phyloP scores from a whole-genome alignment of 192 early-diverging fungal species.

The Entomortierella chlamydospora region DNA sequence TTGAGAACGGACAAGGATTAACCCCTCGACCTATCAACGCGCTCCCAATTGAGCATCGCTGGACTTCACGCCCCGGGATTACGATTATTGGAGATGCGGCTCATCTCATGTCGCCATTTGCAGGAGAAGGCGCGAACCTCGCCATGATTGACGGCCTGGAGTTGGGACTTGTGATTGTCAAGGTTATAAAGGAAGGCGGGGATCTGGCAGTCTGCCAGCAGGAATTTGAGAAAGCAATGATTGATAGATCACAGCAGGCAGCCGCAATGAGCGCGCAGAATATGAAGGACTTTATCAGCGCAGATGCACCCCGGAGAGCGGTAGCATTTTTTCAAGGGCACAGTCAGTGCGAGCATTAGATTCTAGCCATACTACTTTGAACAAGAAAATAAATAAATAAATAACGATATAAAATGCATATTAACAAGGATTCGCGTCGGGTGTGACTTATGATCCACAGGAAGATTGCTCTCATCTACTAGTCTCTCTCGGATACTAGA shows the following conservation, averaged over 20 bases:
- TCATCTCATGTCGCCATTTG: slow-evolving; percentile 60
- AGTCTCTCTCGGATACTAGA: too few relatives aligned
- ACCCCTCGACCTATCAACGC: slow-evolving; percentile 45
- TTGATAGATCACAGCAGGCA: neutral
- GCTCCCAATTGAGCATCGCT: slow-evolving; percentile 40
- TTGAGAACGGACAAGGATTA: slow-evolving; percentile 7
- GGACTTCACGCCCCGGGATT: slow-evolving; percentile 35
- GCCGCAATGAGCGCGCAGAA: slow-evolving; percentile 7
- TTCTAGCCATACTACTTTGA: too few relatives aligned
- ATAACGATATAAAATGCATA: too few relatives aligned
- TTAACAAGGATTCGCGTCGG: too few relatives aligned
- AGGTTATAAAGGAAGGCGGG: neutral
- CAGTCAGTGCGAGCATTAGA: too few relatives aligned
- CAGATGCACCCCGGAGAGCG: slow-evolving; percentile 12
- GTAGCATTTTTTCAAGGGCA: too few relatives aligned
- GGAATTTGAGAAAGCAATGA: slow-evolving; percentile 30
- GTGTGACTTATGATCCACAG: too few relatives aligned
- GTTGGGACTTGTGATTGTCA: slow-evolving; percentile 9
- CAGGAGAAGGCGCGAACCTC: slow-evolving; percentile 60
- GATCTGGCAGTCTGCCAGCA: slow-evolving; percentile 9
- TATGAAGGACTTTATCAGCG: neutral
- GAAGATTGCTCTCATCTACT: too few relatives aligned
- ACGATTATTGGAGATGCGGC: slow-evolving; percentile 62
- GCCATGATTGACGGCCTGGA: slow-evolving; percentile 54
- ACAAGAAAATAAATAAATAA: too few relatives aligned